Evolutionary conservation across 1,284 basidiomycete species (phyloP).

Genomic region (Chiua sp.): DNA sequence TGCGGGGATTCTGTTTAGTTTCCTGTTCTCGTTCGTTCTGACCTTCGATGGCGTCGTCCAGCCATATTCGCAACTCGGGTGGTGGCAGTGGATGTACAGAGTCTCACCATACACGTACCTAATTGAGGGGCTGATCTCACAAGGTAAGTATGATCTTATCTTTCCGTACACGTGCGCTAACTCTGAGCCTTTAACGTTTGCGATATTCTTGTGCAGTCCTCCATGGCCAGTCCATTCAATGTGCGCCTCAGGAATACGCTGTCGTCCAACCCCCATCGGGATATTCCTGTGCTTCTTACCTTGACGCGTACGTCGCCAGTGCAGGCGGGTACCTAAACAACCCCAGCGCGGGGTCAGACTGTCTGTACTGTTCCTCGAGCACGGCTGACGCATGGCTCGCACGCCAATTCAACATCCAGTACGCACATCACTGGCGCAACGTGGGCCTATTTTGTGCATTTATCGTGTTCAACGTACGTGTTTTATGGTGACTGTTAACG

Average conservation of each 20-base stretch:
- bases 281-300: constrained; percentile 76
- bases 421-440: constrained; percentile 55
- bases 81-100: constrained; percentile 88
- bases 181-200: no score
- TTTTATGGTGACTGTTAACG: no score
- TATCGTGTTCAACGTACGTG: constrained; percentile 36
- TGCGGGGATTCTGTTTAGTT: no score
- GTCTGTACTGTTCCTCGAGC: constrained; percentile 67
- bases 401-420: constrained; percentile 52
- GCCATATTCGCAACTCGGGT: constrained; percentile 67
- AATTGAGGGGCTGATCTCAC: constrained; percentile 60
- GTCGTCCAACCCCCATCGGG: constrained; percentile 73
- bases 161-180: not conserved
- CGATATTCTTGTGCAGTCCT: constrained; percentile 15
- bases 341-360: constrained; percentile 58
- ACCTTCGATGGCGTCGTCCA: constrained; percentile 73
- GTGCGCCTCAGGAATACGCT: constrained; percentile 64
- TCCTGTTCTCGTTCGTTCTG: constrained; percentile 51
- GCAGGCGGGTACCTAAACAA: constrained; percentile 84
- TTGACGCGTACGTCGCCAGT: constrained; percentile 62
- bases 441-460: constrained; percentile 53
- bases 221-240: constrained; percentile 69
- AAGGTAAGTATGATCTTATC: constrained; percentile 42
- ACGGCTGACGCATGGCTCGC: constrained; percentile 53
- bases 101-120: constrained; percentile 81